phyloP scores from a whole-genome alignment of 305 asterid genomes.

The Rubia tinctorum region DNA sequence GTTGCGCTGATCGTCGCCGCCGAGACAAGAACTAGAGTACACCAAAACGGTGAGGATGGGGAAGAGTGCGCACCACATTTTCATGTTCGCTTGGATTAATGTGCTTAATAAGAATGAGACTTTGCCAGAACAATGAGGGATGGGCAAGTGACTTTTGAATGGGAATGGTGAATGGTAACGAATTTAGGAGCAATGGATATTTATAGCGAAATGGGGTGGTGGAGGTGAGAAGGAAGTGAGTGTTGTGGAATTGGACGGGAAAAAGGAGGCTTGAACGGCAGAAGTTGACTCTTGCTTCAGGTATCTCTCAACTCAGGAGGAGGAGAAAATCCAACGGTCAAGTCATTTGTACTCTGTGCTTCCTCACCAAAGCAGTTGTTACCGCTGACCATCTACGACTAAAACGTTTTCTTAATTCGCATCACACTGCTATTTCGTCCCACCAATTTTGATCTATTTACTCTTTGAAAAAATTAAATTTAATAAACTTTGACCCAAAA shows the following conservation, averaged over 20 bases:
- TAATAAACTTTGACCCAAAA: no score
- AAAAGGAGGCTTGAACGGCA: constrained; percentile 11
- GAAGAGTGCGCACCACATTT: constrained; percentile 31
- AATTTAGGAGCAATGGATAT: background rate
- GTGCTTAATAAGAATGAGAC: no score
- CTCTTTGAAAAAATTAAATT: no score
- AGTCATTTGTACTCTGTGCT: constrained; percentile 20
- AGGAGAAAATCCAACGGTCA: constrained; percentile 8
- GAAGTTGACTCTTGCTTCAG: constrained; percentile 34
- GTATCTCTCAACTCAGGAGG: constrained; percentile 39
- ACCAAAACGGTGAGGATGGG: constrained; percentile 25
- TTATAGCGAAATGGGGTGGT: constrained; percentile 1
- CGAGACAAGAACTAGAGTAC: constrained; percentile 29
- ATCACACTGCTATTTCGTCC: background rate
- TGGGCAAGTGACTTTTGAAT: background rate
- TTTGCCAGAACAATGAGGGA: background rate
- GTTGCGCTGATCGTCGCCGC: background rate
- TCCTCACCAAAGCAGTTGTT: constrained; percentile 27
- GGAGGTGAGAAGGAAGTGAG: background rate
- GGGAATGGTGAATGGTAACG: background rate
- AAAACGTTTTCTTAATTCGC: background rate
- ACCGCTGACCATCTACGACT: background rate
- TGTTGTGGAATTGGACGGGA: constrained; percentile 10
- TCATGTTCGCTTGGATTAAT: background rate
- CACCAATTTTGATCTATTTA: no score